Conservation (phyloP, 208 protist genomes). For the Crithidia mellificae region DNA sequence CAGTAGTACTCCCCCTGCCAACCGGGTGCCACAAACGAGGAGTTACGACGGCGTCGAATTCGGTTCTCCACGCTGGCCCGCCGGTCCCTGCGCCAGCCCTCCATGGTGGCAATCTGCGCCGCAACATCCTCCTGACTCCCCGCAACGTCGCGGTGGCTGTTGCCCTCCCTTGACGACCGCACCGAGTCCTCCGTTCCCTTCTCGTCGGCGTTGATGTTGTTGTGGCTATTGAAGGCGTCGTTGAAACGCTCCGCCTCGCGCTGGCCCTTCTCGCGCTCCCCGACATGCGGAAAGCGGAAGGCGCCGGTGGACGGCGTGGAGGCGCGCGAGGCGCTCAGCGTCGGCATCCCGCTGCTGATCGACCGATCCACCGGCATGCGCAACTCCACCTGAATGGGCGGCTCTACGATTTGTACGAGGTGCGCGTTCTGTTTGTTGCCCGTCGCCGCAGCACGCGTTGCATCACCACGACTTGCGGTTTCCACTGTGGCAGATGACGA, state of each 20-base stretch:
- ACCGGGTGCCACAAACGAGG: slow-evolving; percentile 22
- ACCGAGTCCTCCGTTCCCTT: background rate
- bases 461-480: no score
- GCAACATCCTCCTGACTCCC: slow-evolving; percentile 6
- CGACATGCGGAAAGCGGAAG: slow-evolving; percentile 6
- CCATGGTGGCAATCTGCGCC: slow-evolving; percentile 35
- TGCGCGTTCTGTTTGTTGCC: no score
- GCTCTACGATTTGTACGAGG: background rate
- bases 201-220: no score
- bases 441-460: background rate
- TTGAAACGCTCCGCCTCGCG: background rate
- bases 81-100: slow-evolving; percentile 40
- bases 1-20: slow-evolving; percentile 35
- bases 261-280: background rate
- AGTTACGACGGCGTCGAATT: slow-evolving; percentile 27
- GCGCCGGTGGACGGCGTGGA: background rate
- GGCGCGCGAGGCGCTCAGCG: background rate
- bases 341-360: background rate
- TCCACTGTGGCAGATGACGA: no score
- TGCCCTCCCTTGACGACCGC: no score
- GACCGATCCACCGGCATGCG: slow-evolving; percentile 5
- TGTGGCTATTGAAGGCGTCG: no score
- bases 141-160: background rate
- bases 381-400: slow-evolving; percentile 14
- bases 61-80: slow-evolving; percentile 28